Evolutionary conservation across 2,329 filamentous ascomycete species (phyloP).

Genomic region (Colletotrichum noveboracense): DNA sequence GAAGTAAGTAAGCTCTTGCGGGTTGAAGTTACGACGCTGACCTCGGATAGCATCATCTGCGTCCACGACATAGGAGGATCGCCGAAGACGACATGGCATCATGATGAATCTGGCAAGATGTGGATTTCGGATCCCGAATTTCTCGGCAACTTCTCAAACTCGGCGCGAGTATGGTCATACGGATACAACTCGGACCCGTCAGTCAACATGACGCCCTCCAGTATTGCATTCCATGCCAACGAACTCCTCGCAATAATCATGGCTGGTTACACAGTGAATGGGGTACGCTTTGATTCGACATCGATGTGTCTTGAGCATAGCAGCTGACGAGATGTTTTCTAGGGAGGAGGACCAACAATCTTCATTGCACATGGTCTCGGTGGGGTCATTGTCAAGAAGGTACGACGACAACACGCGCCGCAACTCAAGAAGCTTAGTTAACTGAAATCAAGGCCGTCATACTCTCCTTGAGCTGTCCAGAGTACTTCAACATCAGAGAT

Average conservation of each 20-base stretch:
- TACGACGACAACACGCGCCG: neutral
- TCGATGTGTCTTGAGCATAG: too few relatives aligned
- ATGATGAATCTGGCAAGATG: constrained; percentile 26
- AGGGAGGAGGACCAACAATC: constrained; percentile 24
- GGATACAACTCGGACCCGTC: constrained; percentile 27
- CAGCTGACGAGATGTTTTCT: neutral
- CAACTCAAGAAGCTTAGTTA: neutral
- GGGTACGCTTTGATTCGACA: neutral
- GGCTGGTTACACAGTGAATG: neutral
- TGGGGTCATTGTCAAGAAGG: constrained; percentile 29
- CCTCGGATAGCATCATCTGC: constrained; percentile 24
- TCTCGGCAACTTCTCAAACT: constrained; percentile 18
- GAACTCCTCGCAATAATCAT: constrained; percentile 23
- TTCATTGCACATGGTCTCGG: constrained; percentile 30
- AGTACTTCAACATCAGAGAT: constrained; percentile 16
- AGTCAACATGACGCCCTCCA: constrained; percentile 27
- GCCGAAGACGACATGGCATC: constrained; percentile 26
- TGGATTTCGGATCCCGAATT: constrained; percentile 30
- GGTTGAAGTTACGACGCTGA: constrained; percentile 20
- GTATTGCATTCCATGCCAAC: constrained; percentile 26
- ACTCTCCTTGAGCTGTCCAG: neutral
- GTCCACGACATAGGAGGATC: constrained; percentile 27
- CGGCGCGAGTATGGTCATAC: constrained; percentile 26
- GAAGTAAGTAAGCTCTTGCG: neutral
- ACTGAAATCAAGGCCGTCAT: neutral